Evolutionary conservation across 2,329 filamentous ascomycete genomes (phyloP).

Genomic region (Hysterium pulicare): DNA sequence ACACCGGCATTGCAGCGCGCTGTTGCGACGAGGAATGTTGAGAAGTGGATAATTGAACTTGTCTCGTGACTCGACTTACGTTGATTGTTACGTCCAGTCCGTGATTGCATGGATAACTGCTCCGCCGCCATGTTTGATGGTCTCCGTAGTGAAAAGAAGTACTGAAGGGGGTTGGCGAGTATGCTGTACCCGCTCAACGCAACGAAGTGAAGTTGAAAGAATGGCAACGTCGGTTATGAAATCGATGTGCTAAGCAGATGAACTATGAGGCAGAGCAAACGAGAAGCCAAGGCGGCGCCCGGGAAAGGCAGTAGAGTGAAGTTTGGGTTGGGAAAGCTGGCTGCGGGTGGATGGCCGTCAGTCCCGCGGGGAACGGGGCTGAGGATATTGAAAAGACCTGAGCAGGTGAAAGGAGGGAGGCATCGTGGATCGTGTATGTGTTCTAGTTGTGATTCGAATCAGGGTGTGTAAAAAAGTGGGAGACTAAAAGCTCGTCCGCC

Average conservation of each 20-base stretch:
- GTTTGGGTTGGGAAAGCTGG: conserved; percentile 9
- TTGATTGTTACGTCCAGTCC: conserved; percentile 74
- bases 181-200: conserved; percentile 13
- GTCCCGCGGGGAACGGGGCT: conserved; percentile 50
- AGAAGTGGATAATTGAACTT: too few species aligned
- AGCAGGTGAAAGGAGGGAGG: conserved; percentile 35
- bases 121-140: conserved; percentile 42
- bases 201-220: conserved; percentile 8
- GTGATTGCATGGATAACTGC: conserved; percentile 58
- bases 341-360: conserved; percentile 34
- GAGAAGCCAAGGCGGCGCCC: conserved; percentile 4
- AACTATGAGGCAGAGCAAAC: conserved; percentile 26
- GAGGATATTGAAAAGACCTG: conserved; percentile 45
- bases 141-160: conserved; percentile 8
- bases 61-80: conserved; percentile 57
- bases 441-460: conserved; percentile 30
- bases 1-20: too few species aligned
- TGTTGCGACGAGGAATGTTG: too few species aligned
- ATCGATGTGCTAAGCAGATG: conserved; percentile 18
- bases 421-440: conserved; percentile 36
- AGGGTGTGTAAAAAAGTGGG: conserved; percentile 30
- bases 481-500: conserved; percentile 16
- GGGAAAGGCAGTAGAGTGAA: background rate
- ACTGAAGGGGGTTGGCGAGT: conserved; percentile 3
- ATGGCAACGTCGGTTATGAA: conserved; percentile 14